Conservation (phyloP, 2,329 filamentous ascomycete species). For the Arachnomyces sp. region DNA sequence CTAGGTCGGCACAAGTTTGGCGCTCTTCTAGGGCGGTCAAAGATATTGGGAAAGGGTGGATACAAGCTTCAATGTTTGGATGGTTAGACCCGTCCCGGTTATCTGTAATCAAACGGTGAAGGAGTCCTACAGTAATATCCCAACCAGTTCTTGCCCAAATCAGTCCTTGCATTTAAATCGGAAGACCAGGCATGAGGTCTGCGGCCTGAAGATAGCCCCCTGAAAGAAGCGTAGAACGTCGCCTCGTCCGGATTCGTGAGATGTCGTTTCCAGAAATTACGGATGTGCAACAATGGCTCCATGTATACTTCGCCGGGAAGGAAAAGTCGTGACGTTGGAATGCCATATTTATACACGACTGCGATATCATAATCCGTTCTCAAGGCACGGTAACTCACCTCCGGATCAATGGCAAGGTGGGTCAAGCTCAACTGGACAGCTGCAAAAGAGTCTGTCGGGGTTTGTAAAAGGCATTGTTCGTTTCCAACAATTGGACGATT, state of each 20-base stretch:
- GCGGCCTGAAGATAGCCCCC: conserved; percentile 8
- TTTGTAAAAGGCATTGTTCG: conserved; percentile 22
- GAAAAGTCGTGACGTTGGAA: background rate
- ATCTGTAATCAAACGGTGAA: background rate
- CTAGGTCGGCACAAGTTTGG: conserved; percentile 30
- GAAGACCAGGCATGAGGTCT: conserved; percentile 17
- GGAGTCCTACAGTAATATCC: conserved; percentile 27
- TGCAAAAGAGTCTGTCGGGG: conserved; percentile 11
- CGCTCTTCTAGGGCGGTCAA: conserved; percentile 18
- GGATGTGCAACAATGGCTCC: conserved; percentile 28
- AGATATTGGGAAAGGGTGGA: conserved; percentile 27
- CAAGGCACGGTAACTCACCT: conserved; percentile 16
- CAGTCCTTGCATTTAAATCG: conserved; percentile 3
- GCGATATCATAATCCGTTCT: conserved; percentile 26
- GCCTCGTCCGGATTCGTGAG: conserved; percentile 23
- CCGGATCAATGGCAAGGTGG: conserved; percentile 25
- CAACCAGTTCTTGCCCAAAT: conserved; percentile 21
- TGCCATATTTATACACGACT: conserved; percentile 20
- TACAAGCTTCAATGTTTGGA: conserved; percentile 21
- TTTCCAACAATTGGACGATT: conserved; percentile 16
- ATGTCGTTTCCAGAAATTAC: conserved; percentile 38
- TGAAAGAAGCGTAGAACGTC: conserved; percentile 20
- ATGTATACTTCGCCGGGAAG: conserved; percentile 19
- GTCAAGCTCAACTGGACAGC: conserved; percentile 25
- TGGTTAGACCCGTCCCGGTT: conserved; percentile 4